These are phyloP conservation scores for Skeletonema costatum DNA, from an alignment of 108 stramenopile genomes.

Conservation along the genomic window DNA sequence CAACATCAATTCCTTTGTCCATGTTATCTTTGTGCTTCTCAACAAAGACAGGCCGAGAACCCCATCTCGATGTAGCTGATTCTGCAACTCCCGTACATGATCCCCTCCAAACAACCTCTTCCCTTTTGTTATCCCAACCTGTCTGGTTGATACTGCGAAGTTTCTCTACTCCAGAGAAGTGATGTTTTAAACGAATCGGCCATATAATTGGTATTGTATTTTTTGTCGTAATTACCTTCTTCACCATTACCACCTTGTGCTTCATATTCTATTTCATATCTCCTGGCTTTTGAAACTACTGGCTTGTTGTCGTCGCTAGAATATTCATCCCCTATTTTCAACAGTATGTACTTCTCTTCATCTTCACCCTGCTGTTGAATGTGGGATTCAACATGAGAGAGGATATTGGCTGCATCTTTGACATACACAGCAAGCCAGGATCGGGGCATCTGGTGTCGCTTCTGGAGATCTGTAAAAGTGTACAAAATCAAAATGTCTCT, in stretches of 20 bases:
- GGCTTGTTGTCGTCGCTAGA: too few species aligned
- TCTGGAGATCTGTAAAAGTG: neutral
- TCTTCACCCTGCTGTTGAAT: too few species aligned
- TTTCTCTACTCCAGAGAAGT: neutral
- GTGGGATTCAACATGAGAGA: neutral
- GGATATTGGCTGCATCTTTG: neutral
- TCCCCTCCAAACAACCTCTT: conserved; percentile 15
- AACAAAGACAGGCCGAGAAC: neutral
- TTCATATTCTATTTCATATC: neutral
- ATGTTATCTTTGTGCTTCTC: neutral
- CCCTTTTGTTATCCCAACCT: neutral
- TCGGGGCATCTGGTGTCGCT: neutral
- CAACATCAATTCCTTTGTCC: neutral
- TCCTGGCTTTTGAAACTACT: conserved; percentile 1
- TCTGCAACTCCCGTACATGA: neutral
- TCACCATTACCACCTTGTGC: neutral
- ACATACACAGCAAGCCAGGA: neutral
- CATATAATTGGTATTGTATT: neutral
- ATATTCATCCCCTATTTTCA: too few species aligned
- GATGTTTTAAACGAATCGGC: conserved; percentile 1
- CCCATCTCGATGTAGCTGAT: neutral
- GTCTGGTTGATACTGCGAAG: neutral
- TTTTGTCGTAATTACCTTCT: neutral
- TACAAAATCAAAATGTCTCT: neutral
- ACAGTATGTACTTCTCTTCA: too few species aligned